A percentile compares a stretch with the other conserved stretches of the same genome.
Conservation (phyloP, 345 rosid species). For the Cardamine chenopodiifolia region DNA sequence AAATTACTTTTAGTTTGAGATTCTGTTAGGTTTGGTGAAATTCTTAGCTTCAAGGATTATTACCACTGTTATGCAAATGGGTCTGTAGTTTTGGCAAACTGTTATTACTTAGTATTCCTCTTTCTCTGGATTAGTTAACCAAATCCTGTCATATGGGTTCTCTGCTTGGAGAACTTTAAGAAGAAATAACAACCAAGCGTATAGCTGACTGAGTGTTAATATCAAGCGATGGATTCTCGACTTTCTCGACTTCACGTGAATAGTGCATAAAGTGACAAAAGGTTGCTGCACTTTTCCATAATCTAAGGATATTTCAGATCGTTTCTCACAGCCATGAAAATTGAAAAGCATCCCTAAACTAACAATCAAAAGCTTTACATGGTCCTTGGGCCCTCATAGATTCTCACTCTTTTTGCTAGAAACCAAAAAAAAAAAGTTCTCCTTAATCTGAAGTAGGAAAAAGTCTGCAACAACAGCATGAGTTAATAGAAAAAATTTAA, state of each 20-base stretch:
- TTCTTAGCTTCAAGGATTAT: constrained; percentile 25
- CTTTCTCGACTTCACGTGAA: constrained; percentile 6
- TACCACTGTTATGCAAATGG: constrained; percentile 9
- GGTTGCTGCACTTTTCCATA: constrained; percentile 25
- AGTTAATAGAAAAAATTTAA: neutral
- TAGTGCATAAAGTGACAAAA: constrained; percentile 24
- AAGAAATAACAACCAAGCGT: constrained; percentile 9
- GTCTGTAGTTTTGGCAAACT: constrained; percentile 20
- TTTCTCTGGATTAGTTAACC: constrained; percentile 1
- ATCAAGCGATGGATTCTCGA: constrained; percentile 20
- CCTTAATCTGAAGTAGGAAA: neutral
- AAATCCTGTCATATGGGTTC: constrained; percentile 6
- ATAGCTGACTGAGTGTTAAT: constrained; percentile 5
- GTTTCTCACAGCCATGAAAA: neutral
- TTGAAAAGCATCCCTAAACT: neutral
- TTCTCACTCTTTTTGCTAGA: constrained; percentile 26
- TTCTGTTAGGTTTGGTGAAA: constrained; percentile 17
- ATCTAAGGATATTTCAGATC: constrained; percentile 4
- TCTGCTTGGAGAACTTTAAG: neutral
- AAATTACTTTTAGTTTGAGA: constrained; percentile 23
- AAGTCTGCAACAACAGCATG: neutral
- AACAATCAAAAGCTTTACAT: constrained; percentile 21
- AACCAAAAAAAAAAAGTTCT: neutral
- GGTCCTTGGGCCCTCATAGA: constrained; percentile 17
- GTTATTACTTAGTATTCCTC: neutral